phyloP scores from a whole-genome alignment of 257 asterid species.

The Rhazya stricta region DNA sequence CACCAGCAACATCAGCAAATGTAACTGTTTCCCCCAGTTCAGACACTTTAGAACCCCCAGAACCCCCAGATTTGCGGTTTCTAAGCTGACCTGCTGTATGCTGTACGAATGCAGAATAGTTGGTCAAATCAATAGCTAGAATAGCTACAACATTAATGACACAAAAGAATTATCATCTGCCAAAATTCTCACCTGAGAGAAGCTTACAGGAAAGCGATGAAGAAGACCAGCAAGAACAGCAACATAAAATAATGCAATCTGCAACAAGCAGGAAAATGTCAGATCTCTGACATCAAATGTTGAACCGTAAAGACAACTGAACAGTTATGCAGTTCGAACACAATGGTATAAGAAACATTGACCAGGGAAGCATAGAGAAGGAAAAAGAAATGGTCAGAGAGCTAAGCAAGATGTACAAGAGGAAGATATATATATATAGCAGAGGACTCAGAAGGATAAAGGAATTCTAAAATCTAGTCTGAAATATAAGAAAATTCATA shows the following conservation, averaged over 20 bases:
- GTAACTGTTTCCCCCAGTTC: conserved; percentile 80
- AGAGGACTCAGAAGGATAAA: neutral
- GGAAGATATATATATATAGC: no score
- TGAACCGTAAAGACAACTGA: neutral
- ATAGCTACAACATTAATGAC: neutral
- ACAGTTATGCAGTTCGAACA: neutral
- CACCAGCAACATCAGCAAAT: conserved; percentile 99
- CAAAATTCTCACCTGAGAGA: conserved; percentile 66
- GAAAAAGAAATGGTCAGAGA: neutral
- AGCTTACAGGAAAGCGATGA: conserved; percentile 86
- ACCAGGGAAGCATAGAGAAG: conserved; percentile 2
- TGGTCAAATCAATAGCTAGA: neutral
- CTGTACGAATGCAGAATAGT: conserved; percentile 37
- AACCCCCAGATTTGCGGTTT: conserved; percentile 74
- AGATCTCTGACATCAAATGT: neutral
- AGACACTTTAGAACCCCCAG: conserved; percentile 66
- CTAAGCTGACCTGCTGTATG: conserved; percentile 83
- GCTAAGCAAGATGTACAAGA: neutral
- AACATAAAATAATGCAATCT: conserved; percentile 84
- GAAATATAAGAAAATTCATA: neutral
- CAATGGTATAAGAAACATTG: neutral
- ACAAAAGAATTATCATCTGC: conserved; percentile 8
- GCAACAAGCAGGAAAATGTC: conserved; percentile 29
- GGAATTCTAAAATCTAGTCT: neutral
- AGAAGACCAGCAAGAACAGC: conserved; percentile 95